Base-by-base conservation (phyloP, 2,329 filamentous ascomycete genomes). In the Xylaria polymorpha region DNA sequence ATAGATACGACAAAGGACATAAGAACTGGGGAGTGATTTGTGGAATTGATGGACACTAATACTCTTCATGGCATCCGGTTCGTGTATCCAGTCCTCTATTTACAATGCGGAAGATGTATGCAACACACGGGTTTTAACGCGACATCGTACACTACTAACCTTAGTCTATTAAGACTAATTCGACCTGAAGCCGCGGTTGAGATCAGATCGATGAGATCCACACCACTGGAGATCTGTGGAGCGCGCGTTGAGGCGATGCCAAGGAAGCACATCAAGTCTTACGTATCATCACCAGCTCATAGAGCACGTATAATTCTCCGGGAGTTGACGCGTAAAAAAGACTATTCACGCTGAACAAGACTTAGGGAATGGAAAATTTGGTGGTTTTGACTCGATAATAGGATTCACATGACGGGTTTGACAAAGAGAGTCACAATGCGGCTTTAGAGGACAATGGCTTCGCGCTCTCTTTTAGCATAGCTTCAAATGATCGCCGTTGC, bases 1-100 rank as follows among this genome's bases (percentile, higher is more conserved):
- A 76, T 76, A 73, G 67, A 32, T 2, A 25, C 25, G 14, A 10
- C 10, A 74, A 61, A 29, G 14, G 8, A 56, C 43, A 48, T 4
- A 50, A 46, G 15, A 56, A 41, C 12, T 60, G 56, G 55, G 12
- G 39, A n/a, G 18, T 12, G 15, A 57, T 39, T 37, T 67, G 59
- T 67, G 64, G 51, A 62, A 43, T 35, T 43, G 25, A 37, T 43
- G 20, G 25, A 35, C 22, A 41, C 6, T 4, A 20, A 56, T 12
- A 9, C 35, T 41, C 20, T 41, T 18, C 7, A 29, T 41, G 9
- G 37, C 51, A 35, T 29, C 32, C 35, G 1, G 15, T 35, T 22
- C n/a, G 22, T 18, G 1, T 46, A 55, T 18, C 37, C 10, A 25
- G 4, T 44, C 15, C 6, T 37, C 12, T 9, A 1, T 60, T 53